These are phyloP conservation scores for Emericellopsis cladophorae DNA, from an alignment of 2,329 filamentous ascomycete species.

Conservation along the genomic window DNA sequence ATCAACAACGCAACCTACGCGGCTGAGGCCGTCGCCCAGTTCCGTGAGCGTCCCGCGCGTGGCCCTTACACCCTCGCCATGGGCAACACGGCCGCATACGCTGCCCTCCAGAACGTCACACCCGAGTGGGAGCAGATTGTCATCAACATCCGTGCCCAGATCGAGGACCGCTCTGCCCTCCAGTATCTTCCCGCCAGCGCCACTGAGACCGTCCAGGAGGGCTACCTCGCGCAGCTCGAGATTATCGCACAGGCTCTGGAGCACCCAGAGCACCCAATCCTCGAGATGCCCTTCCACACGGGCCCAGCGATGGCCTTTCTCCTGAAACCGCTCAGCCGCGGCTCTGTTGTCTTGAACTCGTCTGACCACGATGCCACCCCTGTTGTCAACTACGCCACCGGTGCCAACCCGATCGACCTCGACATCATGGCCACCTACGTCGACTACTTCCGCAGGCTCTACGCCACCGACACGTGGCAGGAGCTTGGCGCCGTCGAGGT, in stretches of 20 bases:
- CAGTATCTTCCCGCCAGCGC: slow-evolving; percentile 7
- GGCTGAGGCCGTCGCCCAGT: slow-evolving; percentile 15
- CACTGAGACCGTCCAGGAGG: slow-evolving; percentile 8
- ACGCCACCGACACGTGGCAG: slow-evolving; percentile 14
- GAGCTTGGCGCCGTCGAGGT: slow-evolving; percentile 14
- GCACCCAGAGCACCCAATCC: slow-evolving; percentile 13
- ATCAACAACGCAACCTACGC: slow-evolving; percentile 15
- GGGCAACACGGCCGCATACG: slow-evolving; percentile 15
- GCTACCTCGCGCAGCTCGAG: slow-evolving; percentile 13
- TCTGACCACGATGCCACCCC: slow-evolving; percentile 11
- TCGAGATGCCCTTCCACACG: slow-evolving; percentile 15
- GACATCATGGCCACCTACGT: slow-evolving; percentile 18
- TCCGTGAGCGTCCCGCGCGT: slow-evolving; percentile 14
- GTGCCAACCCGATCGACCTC: slow-evolving; percentile 21
- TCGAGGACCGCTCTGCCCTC: slow-evolving; percentile 8
- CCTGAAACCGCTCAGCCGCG: slow-evolving; percentile 20
- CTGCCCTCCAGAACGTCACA: slow-evolving; percentile 13
- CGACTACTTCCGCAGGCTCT: slow-evolving; percentile 14
- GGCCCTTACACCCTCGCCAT: slow-evolving; percentile 23
- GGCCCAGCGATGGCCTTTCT: slow-evolving; percentile 10
- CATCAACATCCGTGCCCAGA: slow-evolving; percentile 10
- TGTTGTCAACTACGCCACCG: slow-evolving; percentile 19
- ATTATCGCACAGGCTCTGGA: slow-evolving; percentile 12
- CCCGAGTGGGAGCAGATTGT: slow-evolving; percentile 9
- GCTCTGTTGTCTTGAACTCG: slow-evolving; percentile 14